Percentiles rank a stretch among this genome's conserved stretches.
These are phyloP conservation scores for Monosporascus sp. DNA, from an alignment of 2,329 filamentous ascomycete genomes.

Conservation along the genomic window DNA sequence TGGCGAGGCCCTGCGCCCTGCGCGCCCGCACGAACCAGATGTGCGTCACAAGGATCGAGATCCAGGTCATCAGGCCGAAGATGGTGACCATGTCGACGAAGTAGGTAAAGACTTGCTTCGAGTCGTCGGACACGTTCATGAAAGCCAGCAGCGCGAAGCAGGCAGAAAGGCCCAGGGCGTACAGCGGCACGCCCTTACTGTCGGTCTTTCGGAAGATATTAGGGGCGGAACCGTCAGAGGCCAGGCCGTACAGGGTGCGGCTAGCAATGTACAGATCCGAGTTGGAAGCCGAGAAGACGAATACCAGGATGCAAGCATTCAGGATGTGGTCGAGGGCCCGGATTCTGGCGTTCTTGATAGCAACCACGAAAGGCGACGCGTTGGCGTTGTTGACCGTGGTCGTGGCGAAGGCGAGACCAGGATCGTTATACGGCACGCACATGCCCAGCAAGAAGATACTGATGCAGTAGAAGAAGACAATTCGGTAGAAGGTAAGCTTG, in stretches of 20 bases:
- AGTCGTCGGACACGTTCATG: slow-evolving; percentile 57
- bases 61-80: slow-evolving; percentile 62
- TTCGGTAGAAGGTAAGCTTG: slow-evolving; percentile 76
- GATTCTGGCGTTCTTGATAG: slow-evolving; percentile 61
- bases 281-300: slow-evolving; percentile 73
- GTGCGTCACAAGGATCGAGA: slow-evolving; percentile 63
- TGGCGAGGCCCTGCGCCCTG: slow-evolving; percentile 52
- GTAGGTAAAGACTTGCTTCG: slow-evolving; percentile 54
- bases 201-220: slow-evolving; percentile 67
- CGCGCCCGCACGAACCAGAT: slow-evolving; percentile 62
- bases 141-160: slow-evolving; percentile 63
- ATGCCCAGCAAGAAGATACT: slow-evolving; percentile 71
- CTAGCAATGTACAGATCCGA: slow-evolving; percentile 73
- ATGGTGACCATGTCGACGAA: slow-evolving; percentile 65
- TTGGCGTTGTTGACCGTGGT: slow-evolving; percentile 47
- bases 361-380: slow-evolving; percentile 71
- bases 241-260: slow-evolving; percentile 67
- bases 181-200: slow-evolving; percentile 64
- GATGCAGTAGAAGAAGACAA: slow-evolving; percentile 73
- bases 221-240: slow-evolving; percentile 66
- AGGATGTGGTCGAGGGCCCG: slow-evolving; percentile 59
- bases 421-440: slow-evolving; percentile 67
- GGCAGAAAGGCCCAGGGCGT: slow-evolving; percentile 56
- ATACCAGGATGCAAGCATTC: slow-evolving; percentile 69
- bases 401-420: slow-evolving; percentile 52